These are phyloP conservation scores for Pseudomassariella vexata DNA, from an alignment of 2,329 filamentous ascomycete genomes.

Conservation along the genomic window DNA sequence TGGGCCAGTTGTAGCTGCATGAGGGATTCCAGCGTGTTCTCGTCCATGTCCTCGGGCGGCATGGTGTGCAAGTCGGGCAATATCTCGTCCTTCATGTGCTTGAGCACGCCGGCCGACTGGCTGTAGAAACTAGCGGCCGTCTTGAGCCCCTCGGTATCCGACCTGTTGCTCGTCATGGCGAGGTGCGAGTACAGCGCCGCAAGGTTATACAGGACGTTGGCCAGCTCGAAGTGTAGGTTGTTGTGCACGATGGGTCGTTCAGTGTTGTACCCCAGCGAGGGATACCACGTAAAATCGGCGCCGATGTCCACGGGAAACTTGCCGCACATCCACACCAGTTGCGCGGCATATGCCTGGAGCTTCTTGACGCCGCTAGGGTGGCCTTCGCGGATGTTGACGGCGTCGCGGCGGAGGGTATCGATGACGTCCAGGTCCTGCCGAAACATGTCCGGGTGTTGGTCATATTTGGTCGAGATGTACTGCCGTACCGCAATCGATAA, in stretches of 20 bases:
- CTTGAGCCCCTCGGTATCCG: constrained; percentile 77
- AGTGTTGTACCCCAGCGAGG: constrained; percentile 83
- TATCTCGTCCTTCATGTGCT: constrained; percentile 68
- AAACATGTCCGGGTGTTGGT: constrained; percentile 98
- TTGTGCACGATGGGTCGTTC: constrained; percentile 63
- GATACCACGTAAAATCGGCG: constrained; percentile 95
- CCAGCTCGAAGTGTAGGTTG: constrained; percentile 75
- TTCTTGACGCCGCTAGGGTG: constrained; percentile 82
- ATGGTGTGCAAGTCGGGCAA: constrained; percentile 77
- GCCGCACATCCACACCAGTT: constrained; percentile 85
- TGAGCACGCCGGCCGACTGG: constrained; percentile 76
- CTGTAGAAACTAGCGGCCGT: constrained; percentile 86
- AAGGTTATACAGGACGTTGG: constrained; percentile 90
- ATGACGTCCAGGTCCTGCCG: constrained; percentile 78
- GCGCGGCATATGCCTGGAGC: constrained; percentile 85
- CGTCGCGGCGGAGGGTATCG: constrained; percentile 75
- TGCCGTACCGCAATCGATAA: constrained; percentile 80
- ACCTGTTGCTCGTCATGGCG: constrained; percentile 72
- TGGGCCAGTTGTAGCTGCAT: constrained; percentile 83
- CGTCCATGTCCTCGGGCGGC: constrained; percentile 94
- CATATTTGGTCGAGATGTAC: constrained; percentile 97
- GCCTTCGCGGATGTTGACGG: constrained; percentile 82
- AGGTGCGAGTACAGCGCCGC: constrained; percentile 91
- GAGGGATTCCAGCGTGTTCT: constrained; percentile 76
- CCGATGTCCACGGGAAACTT: constrained; percentile 98